phyloP scores from a whole-genome alignment of 768 basidiomycete genomes.

The Auricularia cornea region DNA sequence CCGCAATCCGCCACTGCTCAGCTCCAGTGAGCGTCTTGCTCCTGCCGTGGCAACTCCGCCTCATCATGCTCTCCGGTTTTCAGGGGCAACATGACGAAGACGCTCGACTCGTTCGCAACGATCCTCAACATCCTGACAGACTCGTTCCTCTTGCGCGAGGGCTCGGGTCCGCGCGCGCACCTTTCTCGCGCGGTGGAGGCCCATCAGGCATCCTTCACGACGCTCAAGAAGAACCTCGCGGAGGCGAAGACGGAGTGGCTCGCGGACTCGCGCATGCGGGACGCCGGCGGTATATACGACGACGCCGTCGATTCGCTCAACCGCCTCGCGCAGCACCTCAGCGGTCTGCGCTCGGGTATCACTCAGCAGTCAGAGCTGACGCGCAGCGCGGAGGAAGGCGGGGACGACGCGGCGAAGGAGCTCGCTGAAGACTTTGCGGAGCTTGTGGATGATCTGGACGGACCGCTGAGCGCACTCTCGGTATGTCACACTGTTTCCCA shows the following conservation, averaged over 20 bases:
- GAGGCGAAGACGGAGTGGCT: conserved; percentile 88
- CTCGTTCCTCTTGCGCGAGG: conserved; percentile 71
- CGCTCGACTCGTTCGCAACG: conserved; percentile 82
- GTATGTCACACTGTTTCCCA: too few relatives aligned
- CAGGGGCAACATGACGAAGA: conserved; percentile 66
- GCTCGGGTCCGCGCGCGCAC: conserved; percentile 49
- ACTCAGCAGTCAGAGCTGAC: conserved; percentile 77
- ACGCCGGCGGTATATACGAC: conserved; percentile 42
- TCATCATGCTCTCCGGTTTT: not conserved
- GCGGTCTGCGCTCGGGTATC: conserved; percentile 78
- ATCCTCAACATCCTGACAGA: conserved; percentile 73
- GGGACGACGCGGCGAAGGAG: conserved; percentile 37
- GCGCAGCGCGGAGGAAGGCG: conserved; percentile 24
- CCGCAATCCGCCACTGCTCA: conserved; percentile 75
- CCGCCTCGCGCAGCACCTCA: conserved; percentile 87
- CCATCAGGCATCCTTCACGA: conserved; percentile 86
- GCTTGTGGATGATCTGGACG: conserved; percentile 69
- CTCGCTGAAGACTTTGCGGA: conserved; percentile 72
- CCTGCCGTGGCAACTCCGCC: not conserved
- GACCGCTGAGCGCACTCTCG: conserved; percentile 65
- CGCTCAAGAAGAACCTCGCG: conserved; percentile 72
- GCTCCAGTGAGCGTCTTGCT: conserved; percentile 41
- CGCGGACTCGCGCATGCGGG: conserved; percentile 15
- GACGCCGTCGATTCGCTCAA: conserved; percentile 83
- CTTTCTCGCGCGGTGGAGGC: conserved; percentile 73